Evolutionary conservation across 768 basidiomycete species (phyloP).

Genomic region (Galerina marginata): DNA sequence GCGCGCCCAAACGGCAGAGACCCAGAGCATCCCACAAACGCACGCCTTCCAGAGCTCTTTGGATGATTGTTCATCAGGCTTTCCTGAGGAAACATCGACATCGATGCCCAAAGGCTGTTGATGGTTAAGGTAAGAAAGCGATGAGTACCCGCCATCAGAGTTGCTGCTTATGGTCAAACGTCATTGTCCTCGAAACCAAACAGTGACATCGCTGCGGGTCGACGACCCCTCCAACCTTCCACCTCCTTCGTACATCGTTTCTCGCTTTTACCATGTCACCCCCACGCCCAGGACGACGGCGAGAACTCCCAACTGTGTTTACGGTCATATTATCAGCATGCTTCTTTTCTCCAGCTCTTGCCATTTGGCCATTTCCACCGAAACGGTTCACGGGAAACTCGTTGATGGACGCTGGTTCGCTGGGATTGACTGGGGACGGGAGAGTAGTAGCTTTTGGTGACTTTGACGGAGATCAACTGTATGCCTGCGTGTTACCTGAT

Average conservation of each 20-base stretch:
- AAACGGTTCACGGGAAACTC: constrained; percentile 86
- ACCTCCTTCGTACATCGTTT: too few relatives aligned
- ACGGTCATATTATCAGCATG: constrained; percentile 11
- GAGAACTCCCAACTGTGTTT: constrained; percentile 15
- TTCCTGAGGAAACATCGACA: too few relatives aligned
- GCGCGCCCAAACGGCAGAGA: too few relatives aligned
- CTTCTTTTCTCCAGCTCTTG: constrained; percentile 25
- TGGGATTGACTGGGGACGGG: constrained; percentile 76
- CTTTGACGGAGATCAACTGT: constrained; percentile 97
- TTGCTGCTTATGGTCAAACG: too few relatives aligned
- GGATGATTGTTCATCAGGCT: too few relatives aligned
- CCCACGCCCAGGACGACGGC: constrained; percentile 30
- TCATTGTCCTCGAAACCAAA: constrained; percentile 22
- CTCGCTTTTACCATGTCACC: constrained; percentile 19
- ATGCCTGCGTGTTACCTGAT: constrained; percentile 34
- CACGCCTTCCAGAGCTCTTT: too few relatives aligned
- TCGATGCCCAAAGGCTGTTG: too few relatives aligned
- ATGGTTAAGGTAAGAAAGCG: too few relatives aligned
- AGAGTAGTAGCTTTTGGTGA: constrained; percentile 91
- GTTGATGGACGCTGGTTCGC: constrained; percentile 76
- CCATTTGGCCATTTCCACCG: constrained; percentile 84
- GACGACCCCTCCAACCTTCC: background rate
- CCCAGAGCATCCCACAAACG: too few relatives aligned
- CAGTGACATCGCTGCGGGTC: constrained; percentile 7
- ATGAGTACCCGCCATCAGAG: too few relatives aligned